Conservation (phyloP, 305 asterid species). For the Coffea humblotiana region DNA sequence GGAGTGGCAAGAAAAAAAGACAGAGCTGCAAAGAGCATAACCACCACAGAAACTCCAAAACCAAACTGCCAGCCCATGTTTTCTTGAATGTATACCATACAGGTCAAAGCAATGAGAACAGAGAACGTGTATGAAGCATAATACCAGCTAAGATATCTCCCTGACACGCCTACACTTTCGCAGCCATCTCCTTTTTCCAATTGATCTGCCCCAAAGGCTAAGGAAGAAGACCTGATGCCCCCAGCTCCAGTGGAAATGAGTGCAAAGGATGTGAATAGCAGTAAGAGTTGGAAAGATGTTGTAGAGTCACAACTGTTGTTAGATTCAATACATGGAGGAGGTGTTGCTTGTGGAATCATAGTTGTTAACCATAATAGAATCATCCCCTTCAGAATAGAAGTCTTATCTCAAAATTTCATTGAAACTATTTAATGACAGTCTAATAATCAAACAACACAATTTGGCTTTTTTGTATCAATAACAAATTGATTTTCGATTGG, state of each 20-base stretch:
- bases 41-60: constrained; percentile 53
- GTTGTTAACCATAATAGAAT: constrained; percentile 54
- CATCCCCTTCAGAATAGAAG: constrained; percentile 42
- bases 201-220: constrained; percentile 47
- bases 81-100: constrained; percentile 58
- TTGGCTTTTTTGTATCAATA: not conserved
- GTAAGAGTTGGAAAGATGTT: constrained; percentile 36
- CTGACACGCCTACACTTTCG: constrained; percentile 32
- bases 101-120: constrained; percentile 48
- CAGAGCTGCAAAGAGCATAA: constrained; percentile 43
- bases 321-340: constrained; percentile 36
- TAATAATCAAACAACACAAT: not conserved
- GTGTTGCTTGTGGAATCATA: constrained; percentile 40
- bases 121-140: constrained; percentile 46
- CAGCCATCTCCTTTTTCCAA: constrained; percentile 22
- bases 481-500: not conserved
- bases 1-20: constrained; percentile 47
- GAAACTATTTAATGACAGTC: not conserved
- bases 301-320: constrained; percentile 29
- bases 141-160: constrained; percentile 61
- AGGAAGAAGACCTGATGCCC: constrained; percentile 27
- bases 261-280: constrained; percentile 41
- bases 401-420: not conserved
- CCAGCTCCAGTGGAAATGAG: constrained; percentile 44
- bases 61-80: constrained; percentile 59